Conservation (phyloP, 805 yeast species). For the Tanozyma kutaoensis region DNA sequence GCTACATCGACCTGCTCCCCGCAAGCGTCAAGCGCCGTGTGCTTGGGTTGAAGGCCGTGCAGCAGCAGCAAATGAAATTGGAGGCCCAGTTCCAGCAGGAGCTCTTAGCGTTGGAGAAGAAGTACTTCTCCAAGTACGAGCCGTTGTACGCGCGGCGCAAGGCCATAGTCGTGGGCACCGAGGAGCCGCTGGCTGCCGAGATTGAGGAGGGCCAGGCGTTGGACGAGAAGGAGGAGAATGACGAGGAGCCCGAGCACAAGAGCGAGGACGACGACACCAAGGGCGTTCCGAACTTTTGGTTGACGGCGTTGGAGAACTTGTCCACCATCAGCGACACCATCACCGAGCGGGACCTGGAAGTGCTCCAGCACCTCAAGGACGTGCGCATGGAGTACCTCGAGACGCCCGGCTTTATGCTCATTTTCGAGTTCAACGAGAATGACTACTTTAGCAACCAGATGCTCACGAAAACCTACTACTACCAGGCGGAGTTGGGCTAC, state of each 20-base stretch:
- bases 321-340: slow-evolving; percentile 71
- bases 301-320: slow-evolving; percentile 85
- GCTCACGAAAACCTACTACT: slow-evolving; percentile 79
- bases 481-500: slow-evolving; percentile 87
- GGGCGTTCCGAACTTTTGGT: slow-evolving; percentile 95
- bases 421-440: slow-evolving; percentile 69
- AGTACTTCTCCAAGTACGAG: slow-evolving; percentile 54
- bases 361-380: slow-evolving; percentile 54
- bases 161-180: slow-evolving; percentile 54
- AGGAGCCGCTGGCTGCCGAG: slow-evolving; percentile 71
- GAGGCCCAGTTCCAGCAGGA: slow-evolving; percentile 91
- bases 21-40: slow-evolving; percentile 61
- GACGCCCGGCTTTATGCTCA: slow-evolving; percentile 78
- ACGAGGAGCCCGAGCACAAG: slow-evolving; percentile 25
- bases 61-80: slow-evolving; percentile 63
- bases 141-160: slow-evolving; percentile 70
- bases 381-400: slow-evolving; percentile 69
- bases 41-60: slow-evolving; percentile 69
- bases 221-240: slow-evolving; percentile 38
- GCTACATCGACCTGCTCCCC: slow-evolving; percentile 73
- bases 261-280: slow-evolving; percentile 24
- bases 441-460: slow-evolving; percentile 62
- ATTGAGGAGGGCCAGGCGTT: slow-evolving; percentile 65
- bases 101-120: slow-evolving; percentile 73
- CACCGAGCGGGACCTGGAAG: slow-evolving; percentile 82